Base-by-base conservation (phyloP, 148 eudicot species). In the Dysphania ambrosioides region DNA sequence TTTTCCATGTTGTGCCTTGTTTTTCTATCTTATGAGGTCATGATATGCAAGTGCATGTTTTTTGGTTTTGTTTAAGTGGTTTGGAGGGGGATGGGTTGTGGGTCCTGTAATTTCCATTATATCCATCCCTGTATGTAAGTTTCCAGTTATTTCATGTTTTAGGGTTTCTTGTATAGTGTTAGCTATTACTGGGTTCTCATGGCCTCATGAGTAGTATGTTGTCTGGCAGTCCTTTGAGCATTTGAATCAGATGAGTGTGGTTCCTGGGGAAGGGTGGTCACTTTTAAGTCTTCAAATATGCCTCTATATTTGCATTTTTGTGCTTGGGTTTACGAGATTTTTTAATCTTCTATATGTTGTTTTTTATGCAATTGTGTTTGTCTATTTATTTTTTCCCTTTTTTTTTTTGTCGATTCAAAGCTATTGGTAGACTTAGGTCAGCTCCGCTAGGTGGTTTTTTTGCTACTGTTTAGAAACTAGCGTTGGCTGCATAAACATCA, bases 1-100 rank as follows among this genome's bases (percentile, higher is more conserved):
- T 47, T 75, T 24, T 70, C 47, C 31, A 15, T 34, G 18, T 58
- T 31, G 63, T 58, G 62, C 73, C 29, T 35, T 19, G 26, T 64
- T 56, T 9, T 53, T 2, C 55, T 67, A 9, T 26, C 40, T 73
- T 24, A 53, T 53, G 53, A 13, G 53, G 5, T 5, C 53, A 47
- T 8, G 8, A 36, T 42, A 42, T 42, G 16, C 16, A 42, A 9
- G 42, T 53, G 58, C 8, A 19, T 6, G 8, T 19, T n/a, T 21
- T 21, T n/a, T 53, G 1, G 8, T 53, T n/a, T 6, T 53, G 18
- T 42, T 42, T 8, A 1, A 8, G 56, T 4, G 24, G 57, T 23
- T 23, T 1, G 24, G 24, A n/a, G 24, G 58, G 26, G 8, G 24
- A 10, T 19, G 58, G 58, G 58, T 5, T 53, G 24, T 53, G 58